A percentile compares a stretch with the other conserved stretches of the same genome.
These are phyloP conservation scores for Haberlea rhodopensis DNA, from an alignment of 257 asterid species.

Conservation along the genomic window DNA sequence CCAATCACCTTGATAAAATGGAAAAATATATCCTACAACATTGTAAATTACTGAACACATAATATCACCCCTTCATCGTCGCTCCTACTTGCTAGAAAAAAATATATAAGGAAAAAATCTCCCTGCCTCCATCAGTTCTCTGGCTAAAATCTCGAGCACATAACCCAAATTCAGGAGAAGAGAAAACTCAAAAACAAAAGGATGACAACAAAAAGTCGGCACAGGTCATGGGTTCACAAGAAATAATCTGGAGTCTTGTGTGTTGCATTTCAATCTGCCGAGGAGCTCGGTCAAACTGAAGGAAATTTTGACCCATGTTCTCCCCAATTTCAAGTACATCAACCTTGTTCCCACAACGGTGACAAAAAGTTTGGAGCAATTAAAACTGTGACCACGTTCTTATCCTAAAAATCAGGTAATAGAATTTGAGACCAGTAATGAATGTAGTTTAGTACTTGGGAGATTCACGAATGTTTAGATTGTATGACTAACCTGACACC, in stretches of 20 bases:
- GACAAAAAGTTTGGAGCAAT: slow-evolving; percentile 95
- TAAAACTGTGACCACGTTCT: slow-evolving; percentile 91
- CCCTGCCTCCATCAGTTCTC: slow-evolving; percentile 36
- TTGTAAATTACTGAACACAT: slow-evolving; percentile 45
- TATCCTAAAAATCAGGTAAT: slow-evolving; percentile 49
- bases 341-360: slow-evolving; percentile 97
- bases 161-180: slow-evolving; percentile 14
- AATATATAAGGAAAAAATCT: slow-evolving; percentile 49
- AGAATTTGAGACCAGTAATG: neutral
- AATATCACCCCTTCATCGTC: slow-evolving; percentile 40
- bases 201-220: slow-evolving; percentile 35
- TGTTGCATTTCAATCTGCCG: slow-evolving; percentile 87
- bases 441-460: slow-evolving; percentile 8
- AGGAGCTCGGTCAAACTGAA: slow-evolving; percentile 95
- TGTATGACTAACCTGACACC: slow-evolving; percentile 90
- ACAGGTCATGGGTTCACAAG: slow-evolving; percentile 48
- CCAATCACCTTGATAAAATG: neutral
- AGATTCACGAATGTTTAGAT: neutral
- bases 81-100: slow-evolving; percentile 34
- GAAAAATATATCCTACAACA: neutral
- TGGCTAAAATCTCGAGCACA: slow-evolving; percentile 14
- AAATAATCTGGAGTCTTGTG: slow-evolving; percentile 95
- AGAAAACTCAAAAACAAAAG: slow-evolving; percentile 44
- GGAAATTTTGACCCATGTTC: slow-evolving; percentile 93
- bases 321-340: slow-evolving; percentile 93